These are phyloP conservation scores for Phyllosticta ampelicida DNA, from an alignment of 2,329 filamentous ascomycete genomes.

Conservation along the genomic window DNA sequence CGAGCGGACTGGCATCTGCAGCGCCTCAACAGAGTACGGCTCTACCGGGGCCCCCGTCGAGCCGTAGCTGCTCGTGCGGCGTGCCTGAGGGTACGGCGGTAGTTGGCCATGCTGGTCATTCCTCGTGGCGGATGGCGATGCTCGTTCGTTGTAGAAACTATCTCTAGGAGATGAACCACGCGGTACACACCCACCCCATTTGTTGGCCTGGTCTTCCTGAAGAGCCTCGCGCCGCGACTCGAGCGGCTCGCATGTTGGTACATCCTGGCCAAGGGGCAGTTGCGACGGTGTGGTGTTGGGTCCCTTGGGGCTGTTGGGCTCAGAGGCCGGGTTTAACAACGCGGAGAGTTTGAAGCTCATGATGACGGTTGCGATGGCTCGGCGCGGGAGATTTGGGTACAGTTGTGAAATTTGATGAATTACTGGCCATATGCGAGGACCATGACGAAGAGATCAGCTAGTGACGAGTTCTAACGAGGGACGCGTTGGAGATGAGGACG, in stretches of 20 bases:
- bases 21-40: constrained; percentile 27
- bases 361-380: neutral
- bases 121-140: neutral
- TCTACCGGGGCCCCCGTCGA: constrained; percentile 27
- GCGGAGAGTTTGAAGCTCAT: constrained; percentile 22
- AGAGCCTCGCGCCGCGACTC: neutral
- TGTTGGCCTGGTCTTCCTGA: neutral
- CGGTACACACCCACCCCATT: neutral
- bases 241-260: neutral
- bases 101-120: constrained; percentile 1
- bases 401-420: neutral
- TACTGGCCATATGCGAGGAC: neutral
- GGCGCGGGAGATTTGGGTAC: neutral
- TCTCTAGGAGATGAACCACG: neutral
- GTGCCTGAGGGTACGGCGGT: constrained; percentile 12
- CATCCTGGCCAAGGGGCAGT: neutral
- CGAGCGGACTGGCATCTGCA: constrained; percentile 23
- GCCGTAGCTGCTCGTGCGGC: constrained; percentile 25
- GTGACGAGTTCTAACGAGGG: neutral
- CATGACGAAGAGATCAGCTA: neutral
- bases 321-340: constrained; percentile 26
- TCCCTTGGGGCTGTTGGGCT: constrained; percentile 3
- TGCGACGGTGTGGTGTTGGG: neutral
- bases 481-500: neutral
- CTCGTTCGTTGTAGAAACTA: neutral